phyloP scores from a whole-genome alignment of 2,329 filamentous ascomycete genomes.

The Colletotrichum lindemuthianum region DNA sequence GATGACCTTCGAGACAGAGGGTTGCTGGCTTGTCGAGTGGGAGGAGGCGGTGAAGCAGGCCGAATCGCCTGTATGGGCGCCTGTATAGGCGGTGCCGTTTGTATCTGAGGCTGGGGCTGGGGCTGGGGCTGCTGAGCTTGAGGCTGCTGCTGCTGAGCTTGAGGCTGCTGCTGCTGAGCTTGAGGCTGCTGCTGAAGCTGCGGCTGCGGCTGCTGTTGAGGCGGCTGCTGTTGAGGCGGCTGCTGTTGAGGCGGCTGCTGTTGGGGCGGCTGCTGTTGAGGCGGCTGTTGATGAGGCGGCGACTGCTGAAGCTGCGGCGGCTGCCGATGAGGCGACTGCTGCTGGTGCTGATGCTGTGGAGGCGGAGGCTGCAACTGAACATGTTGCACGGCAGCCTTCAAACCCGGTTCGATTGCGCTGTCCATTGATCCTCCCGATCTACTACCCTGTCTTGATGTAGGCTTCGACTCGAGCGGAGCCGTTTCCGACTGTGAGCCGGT shows the following conservation, averaged over 20 bases:
- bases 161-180: constrained; percentile 18
- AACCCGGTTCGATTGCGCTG: constrained; percentile 68
- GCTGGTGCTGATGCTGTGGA: background rate
- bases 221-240: constrained; percentile 16
- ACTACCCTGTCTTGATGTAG: constrained; percentile 51
- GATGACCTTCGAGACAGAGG: constrained; percentile 69
- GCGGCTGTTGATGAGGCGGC: constrained; percentile 1
- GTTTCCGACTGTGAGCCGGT: constrained; percentile 50
- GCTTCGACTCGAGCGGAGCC: constrained; percentile 45
- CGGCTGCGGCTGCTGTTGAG: constrained; percentile 10
- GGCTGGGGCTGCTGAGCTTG: constrained; percentile 50
- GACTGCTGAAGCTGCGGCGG: constrained; percentile 9
- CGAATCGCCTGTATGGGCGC: constrained; percentile 50
- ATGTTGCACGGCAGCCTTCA: constrained; percentile 49
- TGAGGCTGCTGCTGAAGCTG: constrained; percentile 20
- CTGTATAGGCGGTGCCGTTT: constrained; percentile 46
- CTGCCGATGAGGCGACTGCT: background rate
- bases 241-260: background rate
- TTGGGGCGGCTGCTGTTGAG: constrained; percentile 13
- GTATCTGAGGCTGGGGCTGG: constrained; percentile 14
- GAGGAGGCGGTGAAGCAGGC: constrained; percentile 68
- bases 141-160: constrained; percentile 6
- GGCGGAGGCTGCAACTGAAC: constrained; percentile 6
- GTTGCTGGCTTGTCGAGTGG: constrained; percentile 66
- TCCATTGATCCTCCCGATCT: constrained; percentile 75